Evolutionary conservation across 805 yeast species (phyloP).

Genomic region (Candida ulmi): DNA sequence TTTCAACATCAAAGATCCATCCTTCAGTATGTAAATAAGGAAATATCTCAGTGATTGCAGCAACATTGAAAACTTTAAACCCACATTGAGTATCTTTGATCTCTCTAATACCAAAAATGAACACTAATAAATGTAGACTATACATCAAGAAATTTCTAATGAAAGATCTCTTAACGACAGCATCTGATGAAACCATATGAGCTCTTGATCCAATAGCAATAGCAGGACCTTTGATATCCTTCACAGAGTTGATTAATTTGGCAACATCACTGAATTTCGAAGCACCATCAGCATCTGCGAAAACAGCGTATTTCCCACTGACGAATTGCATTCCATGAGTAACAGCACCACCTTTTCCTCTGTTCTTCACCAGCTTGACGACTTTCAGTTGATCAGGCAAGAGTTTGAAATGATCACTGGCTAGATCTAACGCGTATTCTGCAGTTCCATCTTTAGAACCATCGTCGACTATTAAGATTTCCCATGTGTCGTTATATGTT

Average conservation of each 20-base stretch:
- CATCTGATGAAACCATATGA: slow-evolving; percentile 93
- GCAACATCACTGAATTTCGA: slow-evolving; percentile 68
- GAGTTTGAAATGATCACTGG: slow-evolving; percentile 37
- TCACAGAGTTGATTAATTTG: slow-evolving; percentile 42
- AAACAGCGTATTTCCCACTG: slow-evolving; percentile 68
- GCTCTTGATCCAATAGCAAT: slow-evolving; percentile 92
- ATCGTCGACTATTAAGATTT: slow-evolving; percentile 85
- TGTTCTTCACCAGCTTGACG: slow-evolving; percentile 60
- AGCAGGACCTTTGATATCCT: slow-evolving; percentile 34
- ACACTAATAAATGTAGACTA: slow-evolving; percentile 82
- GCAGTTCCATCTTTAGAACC: slow-evolving; percentile 83
- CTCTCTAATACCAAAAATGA: slow-evolving; percentile 78
- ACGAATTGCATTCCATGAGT: slow-evolving; percentile 81
- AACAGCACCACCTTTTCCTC: slow-evolving; percentile 98
- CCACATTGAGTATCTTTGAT: slow-evolving; percentile 97
- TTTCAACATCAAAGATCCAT: slow-evolving; percentile 97
- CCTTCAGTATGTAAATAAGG: slow-evolving; percentile 95
- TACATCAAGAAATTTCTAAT: slow-evolving; percentile 90
- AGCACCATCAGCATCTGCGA: slow-evolving; percentile 99
- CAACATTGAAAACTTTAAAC: slow-evolving; percentile 80
- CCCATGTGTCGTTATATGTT: slow-evolving; percentile 44
- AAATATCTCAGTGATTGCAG: slow-evolving; percentile 60
- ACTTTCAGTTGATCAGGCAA: slow-evolving; percentile 62
- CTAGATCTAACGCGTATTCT: slow-evolving; percentile 60
- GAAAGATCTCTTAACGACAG: slow-evolving; percentile 90